phyloP scores from a whole-genome alignment of 2,329 filamentous ascomycete genomes.

The Botryotinia convoluta region DNA sequence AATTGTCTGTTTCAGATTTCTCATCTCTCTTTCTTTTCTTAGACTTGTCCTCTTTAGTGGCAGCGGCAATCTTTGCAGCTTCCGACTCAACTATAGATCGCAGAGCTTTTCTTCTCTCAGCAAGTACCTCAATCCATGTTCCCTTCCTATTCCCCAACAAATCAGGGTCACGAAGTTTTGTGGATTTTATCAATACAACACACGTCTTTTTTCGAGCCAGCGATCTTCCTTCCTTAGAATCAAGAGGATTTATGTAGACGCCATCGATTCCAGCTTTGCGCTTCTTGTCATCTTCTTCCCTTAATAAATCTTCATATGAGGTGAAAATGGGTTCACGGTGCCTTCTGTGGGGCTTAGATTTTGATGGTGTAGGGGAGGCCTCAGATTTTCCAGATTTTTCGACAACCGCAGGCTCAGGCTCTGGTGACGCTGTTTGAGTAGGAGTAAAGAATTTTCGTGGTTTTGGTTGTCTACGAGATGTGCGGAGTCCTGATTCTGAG shows the following conservation, averaged over 20 bases:
- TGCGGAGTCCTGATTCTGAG: slow-evolving; percentile 8
- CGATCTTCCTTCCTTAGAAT: slow-evolving; percentile 33
- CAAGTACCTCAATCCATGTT: slow-evolving; percentile 24
- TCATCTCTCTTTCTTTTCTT: slow-evolving; percentile 18
- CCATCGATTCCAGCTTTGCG: slow-evolving; percentile 23
- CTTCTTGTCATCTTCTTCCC: slow-evolving; percentile 21
- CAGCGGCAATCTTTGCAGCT: slow-evolving; percentile 5
- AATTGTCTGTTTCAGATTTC: background rate
- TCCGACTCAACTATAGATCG: slow-evolving; percentile 12
- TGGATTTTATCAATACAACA: slow-evolving; percentile 37
- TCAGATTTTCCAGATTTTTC: background rate
- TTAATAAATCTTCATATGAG: slow-evolving; percentile 21
- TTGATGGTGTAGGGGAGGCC: background rate
- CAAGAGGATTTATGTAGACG: slow-evolving; percentile 25
- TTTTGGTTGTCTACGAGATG: slow-evolving; percentile 19
- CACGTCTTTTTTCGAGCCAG: slow-evolving; percentile 34
- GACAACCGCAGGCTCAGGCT: background rate
- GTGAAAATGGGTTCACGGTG: slow-evolving; percentile 9
- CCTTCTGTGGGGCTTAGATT: background rate
- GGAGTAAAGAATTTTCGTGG: slow-evolving; percentile 8
- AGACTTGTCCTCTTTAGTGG: background rate
- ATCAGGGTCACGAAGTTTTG: slow-evolving; percentile 32
- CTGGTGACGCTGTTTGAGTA: background rate
- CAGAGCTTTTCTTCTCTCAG: slow-evolving; percentile 16
- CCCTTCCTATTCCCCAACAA: slow-evolving; percentile 24